Percentiles rank a stretch among this genome's conserved stretches.
Evolutionary conservation across 2,329 filamentous ascomycete species (phyloP).

Genomic region (Fusarium nygamai): DNA sequence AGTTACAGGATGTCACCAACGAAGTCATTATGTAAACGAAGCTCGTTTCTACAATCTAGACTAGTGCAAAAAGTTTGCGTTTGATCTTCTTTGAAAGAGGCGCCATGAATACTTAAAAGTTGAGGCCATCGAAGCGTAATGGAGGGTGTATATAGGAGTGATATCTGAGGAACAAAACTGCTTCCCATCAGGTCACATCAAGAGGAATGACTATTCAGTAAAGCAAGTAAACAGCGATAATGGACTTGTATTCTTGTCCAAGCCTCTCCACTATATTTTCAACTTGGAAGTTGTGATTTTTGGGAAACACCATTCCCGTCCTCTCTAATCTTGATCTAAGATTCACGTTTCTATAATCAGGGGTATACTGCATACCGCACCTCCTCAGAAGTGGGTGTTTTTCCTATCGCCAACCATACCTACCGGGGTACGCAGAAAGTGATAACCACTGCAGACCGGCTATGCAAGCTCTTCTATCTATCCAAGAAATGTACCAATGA

Average conservation of each 20-base stretch:
- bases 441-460: constrained; percentile 6
- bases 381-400: constrained; percentile 8
- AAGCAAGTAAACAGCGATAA: constrained; percentile 18
- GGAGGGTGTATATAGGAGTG: constrained; percentile 29
- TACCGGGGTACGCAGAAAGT: not conserved
- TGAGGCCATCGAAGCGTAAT: constrained; percentile 25
- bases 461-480: constrained; percentile 17
- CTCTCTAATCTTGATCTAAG: constrained; percentile 20
- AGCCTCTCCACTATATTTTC: not conserved
- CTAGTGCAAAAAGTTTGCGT: constrained; percentile 19
- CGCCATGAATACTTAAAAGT: constrained; percentile 7
- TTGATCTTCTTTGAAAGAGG: constrained; percentile 12
- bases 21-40: constrained; percentile 85
- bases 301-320: not conserved
- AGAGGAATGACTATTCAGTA: not conserved
- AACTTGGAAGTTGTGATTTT: not conserved
- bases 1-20: constrained; percentile 79
- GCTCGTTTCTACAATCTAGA: constrained; percentile 16
- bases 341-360: constrained; percentile 3
- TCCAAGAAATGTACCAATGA: constrained; percentile 34
- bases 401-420: constrained; percentile 13
- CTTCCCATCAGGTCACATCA: not conserved
- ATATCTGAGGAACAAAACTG: constrained; percentile 15
- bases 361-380: constrained; percentile 21
- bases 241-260: constrained; percentile 31